A percentile compares a stretch with the other conserved stretches of the same genome.
Evolutionary conservation across 2,329 filamentous ascomycete genomes (phyloP).

Genomic region (Blumeria hordei): DNA sequence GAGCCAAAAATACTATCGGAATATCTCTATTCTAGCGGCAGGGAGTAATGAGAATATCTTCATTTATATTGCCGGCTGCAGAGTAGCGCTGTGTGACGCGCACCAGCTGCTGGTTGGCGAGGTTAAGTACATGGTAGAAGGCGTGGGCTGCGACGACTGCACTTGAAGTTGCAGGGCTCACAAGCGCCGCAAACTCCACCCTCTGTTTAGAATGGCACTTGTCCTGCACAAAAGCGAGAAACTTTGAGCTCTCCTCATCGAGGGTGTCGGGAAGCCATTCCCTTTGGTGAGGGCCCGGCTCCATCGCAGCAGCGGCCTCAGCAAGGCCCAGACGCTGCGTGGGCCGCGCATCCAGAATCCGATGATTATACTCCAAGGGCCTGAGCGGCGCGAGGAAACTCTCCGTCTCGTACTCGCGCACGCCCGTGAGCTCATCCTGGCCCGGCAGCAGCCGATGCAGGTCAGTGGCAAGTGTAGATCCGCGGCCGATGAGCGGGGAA

Average conservation of each 20-base stretch:
- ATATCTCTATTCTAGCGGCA: no score
- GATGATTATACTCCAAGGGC: no score
- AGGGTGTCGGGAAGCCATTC: constrained; percentile 24
- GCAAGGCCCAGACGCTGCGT: no score
- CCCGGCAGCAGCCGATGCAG: constrained; percentile 8
- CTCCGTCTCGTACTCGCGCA: no score
- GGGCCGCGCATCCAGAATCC: no score
- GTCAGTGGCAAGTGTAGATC: constrained; percentile 9
- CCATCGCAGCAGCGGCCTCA: no score
- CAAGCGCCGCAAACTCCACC: constrained; percentile 44
- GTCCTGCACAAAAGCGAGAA: constrained; percentile 31
- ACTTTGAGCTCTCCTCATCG: constrained; percentile 35
- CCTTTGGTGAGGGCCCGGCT: not conserved
- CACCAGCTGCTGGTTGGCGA: constrained; percentile 42
- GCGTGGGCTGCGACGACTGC: constrained; percentile 45
- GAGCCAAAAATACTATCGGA: no score
- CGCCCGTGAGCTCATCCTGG: constrained; percentile 4
- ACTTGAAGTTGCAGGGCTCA: constrained; percentile 28
- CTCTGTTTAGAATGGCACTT: constrained; percentile 19
- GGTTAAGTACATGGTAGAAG: constrained; percentile 46
- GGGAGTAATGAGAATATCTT: no score
- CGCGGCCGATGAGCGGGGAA: constrained; percentile 33
- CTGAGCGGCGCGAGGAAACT: no score
- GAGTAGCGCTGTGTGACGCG: constrained; percentile 18
- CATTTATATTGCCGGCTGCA: no score